A percentile compares a stretch with the other conserved stretches of the same genome.
Evolutionary conservation across 495 filamentous ascomycete genomes (phyloP).

Genomic region (Hamigera avellanea): DNA sequence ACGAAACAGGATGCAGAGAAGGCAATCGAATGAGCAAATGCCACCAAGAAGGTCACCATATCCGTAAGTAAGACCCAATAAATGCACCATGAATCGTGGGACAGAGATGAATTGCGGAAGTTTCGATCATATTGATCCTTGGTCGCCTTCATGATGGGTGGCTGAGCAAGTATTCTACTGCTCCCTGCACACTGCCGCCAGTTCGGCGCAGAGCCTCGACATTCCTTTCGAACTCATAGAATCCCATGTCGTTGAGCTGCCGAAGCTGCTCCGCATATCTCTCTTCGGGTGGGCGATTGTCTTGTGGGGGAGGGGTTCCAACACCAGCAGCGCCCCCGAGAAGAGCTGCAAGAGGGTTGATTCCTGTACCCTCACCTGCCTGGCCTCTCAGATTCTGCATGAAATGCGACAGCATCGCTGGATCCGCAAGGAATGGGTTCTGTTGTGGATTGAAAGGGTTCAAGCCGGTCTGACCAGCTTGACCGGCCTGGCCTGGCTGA

Average conservation of each 20-base stretch:
- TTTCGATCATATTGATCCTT: no score
- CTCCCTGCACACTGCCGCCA: slow-evolving; percentile 91
- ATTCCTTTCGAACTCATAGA: slow-evolving; percentile 92
- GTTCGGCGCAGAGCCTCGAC: slow-evolving; percentile 77
- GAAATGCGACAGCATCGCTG: slow-evolving; percentile 33
- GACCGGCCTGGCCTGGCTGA: slow-evolving; percentile 15
- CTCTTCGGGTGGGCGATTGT: slow-evolving; percentile 87
- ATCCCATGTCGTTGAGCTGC: slow-evolving; percentile 98
- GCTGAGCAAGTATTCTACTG: slow-evolving; percentile 62
- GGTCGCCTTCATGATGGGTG: slow-evolving; percentile 15
- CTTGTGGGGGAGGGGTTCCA: slow-evolving; percentile 40
- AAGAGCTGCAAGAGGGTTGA: slow-evolving; percentile 27
- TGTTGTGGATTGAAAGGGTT: slow-evolving; percentile 38
- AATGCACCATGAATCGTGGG: no score
- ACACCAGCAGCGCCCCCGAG: slow-evolving; percentile 31
- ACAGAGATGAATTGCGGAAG: no score
- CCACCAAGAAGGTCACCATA: no score
- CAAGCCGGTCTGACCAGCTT: slow-evolving; percentile 16
- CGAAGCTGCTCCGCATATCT: slow-evolving; percentile 80
- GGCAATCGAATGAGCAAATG: no score
- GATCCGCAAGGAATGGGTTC: slow-evolving; percentile 38
- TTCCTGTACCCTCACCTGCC: slow-evolving; percentile 16
- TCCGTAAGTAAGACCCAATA: no score
- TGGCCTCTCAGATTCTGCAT: slow-evolving; percentile 33
- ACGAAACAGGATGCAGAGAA: no score